phyloP scores from a whole-genome alignment of 2,329 filamentous ascomycete genomes.

The Chrysoporthe austroafricana region DNA sequence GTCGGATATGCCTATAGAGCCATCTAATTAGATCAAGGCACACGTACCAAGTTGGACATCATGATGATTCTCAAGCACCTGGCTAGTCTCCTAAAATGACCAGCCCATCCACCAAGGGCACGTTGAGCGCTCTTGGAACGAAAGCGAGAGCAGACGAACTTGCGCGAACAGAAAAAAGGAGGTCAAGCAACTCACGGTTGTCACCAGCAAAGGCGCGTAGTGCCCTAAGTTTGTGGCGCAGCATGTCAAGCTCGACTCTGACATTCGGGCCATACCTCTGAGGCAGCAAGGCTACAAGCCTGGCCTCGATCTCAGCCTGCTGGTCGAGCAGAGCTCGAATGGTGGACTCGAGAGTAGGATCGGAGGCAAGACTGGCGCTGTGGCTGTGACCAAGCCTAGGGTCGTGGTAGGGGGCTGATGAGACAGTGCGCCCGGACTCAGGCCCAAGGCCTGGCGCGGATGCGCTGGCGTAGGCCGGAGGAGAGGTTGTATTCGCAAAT shows the following conservation, averaged over 20 bases:
- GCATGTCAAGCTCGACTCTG: constrained; percentile 56
- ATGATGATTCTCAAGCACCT: background rate
- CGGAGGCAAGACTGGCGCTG: constrained; percentile 37
- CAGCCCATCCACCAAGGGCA: background rate
- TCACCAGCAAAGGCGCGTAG: constrained; percentile 53
- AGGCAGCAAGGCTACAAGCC: constrained; percentile 52
- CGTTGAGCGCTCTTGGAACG: background rate
- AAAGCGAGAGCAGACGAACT: constrained; percentile 12
- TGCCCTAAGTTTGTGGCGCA: constrained; percentile 58
- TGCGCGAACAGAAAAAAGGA: background rate
- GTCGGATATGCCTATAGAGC: constrained; percentile 41
- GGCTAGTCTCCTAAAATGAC: background rate
- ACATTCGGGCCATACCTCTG: constrained; percentile 52
- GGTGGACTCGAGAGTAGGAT: constrained; percentile 47
- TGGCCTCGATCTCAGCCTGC: constrained; percentile 57
- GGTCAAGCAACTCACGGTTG: constrained; percentile 48
- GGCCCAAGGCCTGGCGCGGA: constrained; percentile 22
- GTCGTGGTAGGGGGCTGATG: constrained; percentile 19
- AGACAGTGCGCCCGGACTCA: constrained; percentile 20
- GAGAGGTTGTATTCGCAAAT: constrained; percentile 16
- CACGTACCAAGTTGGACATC: background rate
- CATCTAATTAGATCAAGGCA: background rate
- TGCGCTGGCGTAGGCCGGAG: constrained; percentile 28
- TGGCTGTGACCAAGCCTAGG: constrained; percentile 21
- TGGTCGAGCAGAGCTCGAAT: constrained; percentile 54